A percentile compares a stretch with the other conserved stretches of the same genome.
Conservation (phyloP, 1,284 basidiomycete species). For the Amylostereum chailletii region DNA sequence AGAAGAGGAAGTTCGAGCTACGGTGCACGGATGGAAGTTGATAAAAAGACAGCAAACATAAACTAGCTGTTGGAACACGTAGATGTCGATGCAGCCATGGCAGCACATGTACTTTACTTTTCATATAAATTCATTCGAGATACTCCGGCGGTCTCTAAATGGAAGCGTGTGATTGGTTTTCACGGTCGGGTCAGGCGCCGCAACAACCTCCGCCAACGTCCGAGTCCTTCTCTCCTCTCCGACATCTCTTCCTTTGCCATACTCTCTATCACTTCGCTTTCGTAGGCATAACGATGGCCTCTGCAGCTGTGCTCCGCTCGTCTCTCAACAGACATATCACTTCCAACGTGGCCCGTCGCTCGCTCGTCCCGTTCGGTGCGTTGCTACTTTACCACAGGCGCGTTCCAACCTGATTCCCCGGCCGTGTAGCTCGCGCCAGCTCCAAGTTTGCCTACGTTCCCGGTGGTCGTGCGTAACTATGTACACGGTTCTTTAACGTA, state of each 20-base stretch:
- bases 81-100: no score
- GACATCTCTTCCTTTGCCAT: neutral
- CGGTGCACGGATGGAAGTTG: slow-evolving; percentile 73
- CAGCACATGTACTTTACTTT: no score
- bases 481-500: neutral
- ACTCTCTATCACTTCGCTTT: slow-evolving; percentile 2
- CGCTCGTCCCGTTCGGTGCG: slow-evolving; percentile 25
- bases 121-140: no score
- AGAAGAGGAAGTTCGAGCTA: slow-evolving; percentile 62
- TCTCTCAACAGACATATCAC: slow-evolving; percentile 35
- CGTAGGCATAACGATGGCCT: slow-evolving; percentile 35
- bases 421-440: slow-evolving; percentile 15
- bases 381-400: slow-evolving; percentile 4
- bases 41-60: slow-evolving; percentile 17
- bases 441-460: slow-evolving; percentile 42
- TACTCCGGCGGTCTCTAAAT: neutral
- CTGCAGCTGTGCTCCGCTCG: slow-evolving; percentile 40
- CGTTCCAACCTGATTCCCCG: slow-evolving; percentile 4
- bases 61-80: no score
- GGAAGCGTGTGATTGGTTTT: slow-evolving; percentile 8
- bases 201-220: neutral
- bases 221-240: no score
- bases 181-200: neutral
- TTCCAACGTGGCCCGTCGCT: slow-evolving; percentile 29
- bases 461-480: slow-evolving; percentile 53